These are phyloP conservation scores for Gastrolobium bilobum DNA, from an alignment of 306 rosid species.

Conservation along the genomic window DNA sequence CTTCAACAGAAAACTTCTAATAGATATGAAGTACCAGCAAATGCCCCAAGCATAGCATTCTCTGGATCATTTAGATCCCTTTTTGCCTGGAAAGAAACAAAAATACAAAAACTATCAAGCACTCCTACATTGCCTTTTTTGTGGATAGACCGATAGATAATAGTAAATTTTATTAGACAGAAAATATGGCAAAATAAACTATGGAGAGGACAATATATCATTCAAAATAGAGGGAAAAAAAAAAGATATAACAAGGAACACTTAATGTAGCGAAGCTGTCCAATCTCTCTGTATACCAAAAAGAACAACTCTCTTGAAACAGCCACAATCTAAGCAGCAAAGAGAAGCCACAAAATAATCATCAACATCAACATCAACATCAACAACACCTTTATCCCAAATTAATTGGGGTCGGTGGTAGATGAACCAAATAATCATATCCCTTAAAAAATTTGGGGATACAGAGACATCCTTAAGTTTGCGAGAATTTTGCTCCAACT, in stretches of 20 bases:
- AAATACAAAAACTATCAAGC: constrained; percentile 34
- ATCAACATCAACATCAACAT: no score
- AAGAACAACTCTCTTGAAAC: not conserved
- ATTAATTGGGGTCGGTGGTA: no score
- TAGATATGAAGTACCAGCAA: constrained; percentile 63
- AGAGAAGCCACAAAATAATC: constrained; percentile 1
- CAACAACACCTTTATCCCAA: no score
- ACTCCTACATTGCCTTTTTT: not conserved
- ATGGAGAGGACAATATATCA: constrained; percentile 5
- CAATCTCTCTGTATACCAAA: not conserved
- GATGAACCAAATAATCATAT: constrained; percentile 2
- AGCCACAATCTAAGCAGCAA: not conserved
- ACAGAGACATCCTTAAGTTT: not conserved
- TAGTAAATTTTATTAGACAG: not conserved
- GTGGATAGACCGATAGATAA: constrained; percentile 13
- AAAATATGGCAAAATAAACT: not conserved
- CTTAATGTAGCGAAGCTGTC: constrained; percentile 1
- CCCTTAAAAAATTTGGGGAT: not conserved
- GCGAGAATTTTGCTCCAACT: not conserved
- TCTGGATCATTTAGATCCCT: constrained; percentile 82
- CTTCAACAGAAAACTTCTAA: constrained; percentile 30
- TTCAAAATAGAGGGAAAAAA: not conserved
- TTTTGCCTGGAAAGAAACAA: constrained; percentile 58
- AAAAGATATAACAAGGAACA: not conserved
- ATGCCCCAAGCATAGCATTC: constrained; percentile 80